Percentiles rank a stretch among this genome's conserved stretches.
These are phyloP conservation scores for Medicago ruthenica DNA, from an alignment of 306 rosid genomes.

Conservation along the genomic window DNA sequence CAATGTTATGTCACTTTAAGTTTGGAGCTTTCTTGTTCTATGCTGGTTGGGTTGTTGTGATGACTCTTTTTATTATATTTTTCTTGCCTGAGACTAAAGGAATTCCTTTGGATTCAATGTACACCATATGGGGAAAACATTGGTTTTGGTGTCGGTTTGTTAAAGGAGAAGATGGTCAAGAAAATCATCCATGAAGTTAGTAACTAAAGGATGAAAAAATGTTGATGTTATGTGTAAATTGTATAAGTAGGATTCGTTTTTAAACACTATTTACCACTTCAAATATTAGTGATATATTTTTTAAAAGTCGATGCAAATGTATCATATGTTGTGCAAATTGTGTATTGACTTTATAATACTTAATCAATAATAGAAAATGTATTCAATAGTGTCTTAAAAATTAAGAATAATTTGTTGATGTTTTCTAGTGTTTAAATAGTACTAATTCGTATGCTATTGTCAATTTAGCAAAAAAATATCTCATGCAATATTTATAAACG, in stretches of 20 bases:
- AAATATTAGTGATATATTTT: background rate
- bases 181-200: slow-evolving; percentile 31
- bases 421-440: background rate
- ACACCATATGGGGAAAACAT: slow-evolving; percentile 64
- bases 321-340: background rate
- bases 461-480: background rate
- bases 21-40: slow-evolving; percentile 73
- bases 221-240: background rate
- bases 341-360: background rate
- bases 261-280: background rate
- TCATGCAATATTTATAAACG: background rate
- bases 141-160: slow-evolving; percentile 75
- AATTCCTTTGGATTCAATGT: slow-evolving; percentile 64
- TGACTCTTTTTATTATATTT: slow-evolving; percentile 62
- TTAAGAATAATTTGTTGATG: background rate
- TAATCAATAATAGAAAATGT: background rate
- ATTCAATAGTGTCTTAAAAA: background rate
- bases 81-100: slow-evolving; percentile 84
- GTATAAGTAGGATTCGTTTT: background rate
- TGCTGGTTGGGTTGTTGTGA: slow-evolving; percentile 57
- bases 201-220: background rate
- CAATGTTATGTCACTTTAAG: slow-evolving; percentile 76
- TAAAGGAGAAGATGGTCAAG: background rate
- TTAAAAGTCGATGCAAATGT: background rate
- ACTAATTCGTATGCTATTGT: background rate